A percentile compares a stretch with the other conserved stretches of the same genome.
phyloP scores from a whole-genome alignment of 1,139 yeast species.

The Pneumocystis sp. region DNA sequence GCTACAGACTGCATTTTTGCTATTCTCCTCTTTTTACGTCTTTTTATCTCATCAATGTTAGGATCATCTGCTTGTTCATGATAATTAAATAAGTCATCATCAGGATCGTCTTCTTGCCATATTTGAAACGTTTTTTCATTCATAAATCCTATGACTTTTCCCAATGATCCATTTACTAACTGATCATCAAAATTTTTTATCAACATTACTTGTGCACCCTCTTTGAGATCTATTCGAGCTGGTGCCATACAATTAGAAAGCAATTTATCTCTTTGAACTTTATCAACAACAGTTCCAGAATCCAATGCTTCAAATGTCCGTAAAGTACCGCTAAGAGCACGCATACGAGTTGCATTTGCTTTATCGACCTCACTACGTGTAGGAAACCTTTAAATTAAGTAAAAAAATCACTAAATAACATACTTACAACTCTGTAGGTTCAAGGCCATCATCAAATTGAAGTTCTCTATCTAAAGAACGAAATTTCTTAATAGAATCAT shows the following conservation, averaged over 20 bases:
- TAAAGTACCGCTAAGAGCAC: constrained; percentile 34
- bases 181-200: constrained; percentile 77
- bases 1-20: constrained; percentile 4
- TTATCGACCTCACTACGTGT: constrained; percentile 70
- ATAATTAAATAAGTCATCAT: constrained; percentile 6
- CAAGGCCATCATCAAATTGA: constrained; percentile 48
- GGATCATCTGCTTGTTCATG: constrained; percentile 11
- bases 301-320: constrained; percentile 45
- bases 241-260: constrained; percentile 65
- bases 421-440: constrained; percentile 55
- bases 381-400: constrained; percentile 33
- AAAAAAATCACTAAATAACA: not conserved
- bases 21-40: constrained; percentile 6
- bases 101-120: constrained; percentile 14
- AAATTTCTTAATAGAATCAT: constrained; percentile 42
- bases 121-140: constrained; percentile 37
- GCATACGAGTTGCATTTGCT: constrained; percentile 50
- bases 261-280: constrained; percentile 22
- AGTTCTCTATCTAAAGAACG: constrained; percentile 41
- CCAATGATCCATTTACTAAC: constrained; percentile 84
- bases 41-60: constrained; percentile 4
- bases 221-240: constrained; percentile 43
- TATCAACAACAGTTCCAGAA: constrained; percentile 40
- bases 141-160: constrained; percentile 66
- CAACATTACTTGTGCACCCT: constrained; percentile 92